Base-by-base conservation (phyloP, 2,329 filamentous ascomycete species). In the Lasiodiplodia sp. region DNA sequence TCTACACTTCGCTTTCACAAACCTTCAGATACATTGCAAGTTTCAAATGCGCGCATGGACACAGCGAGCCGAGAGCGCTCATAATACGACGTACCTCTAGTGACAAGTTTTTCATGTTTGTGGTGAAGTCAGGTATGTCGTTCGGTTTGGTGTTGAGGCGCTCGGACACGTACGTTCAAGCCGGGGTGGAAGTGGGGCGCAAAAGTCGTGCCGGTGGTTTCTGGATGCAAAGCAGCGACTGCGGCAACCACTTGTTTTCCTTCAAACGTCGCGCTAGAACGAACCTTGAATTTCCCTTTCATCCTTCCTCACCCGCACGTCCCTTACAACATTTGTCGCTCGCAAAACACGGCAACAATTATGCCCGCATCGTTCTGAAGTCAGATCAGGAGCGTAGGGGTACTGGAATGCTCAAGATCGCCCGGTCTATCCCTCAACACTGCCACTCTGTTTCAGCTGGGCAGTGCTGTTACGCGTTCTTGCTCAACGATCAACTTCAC, bases 131-230 rank as follows among this genome's bases (percentile, higher is more conserved):
- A 10, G 31, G 0, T 23, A 14, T 58, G 60, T 52, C 40, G 40
- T 62, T 21, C 47, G 57, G 14, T 63, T 63, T 52, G 60, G 44
- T 63, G 44, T 51, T 51, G 44, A 63, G 44, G 12, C 60, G 60
- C 60, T 63, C 18, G 60, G 60, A 52, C 57, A 23, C 18, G 40
- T 21, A 21, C 28, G 14, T 44, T 1, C 18, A 34, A 2, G 2
- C 28, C 10, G 37, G 4, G 44, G 23, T 23, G 21, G 28, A 63
- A 63, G 60, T 52, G 16, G 31, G 31, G 31, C 31, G 31, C 31
- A 34, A 34, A 34, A 34, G 31, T 34, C 31, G 7, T 8, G 31
- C 31, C 31, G 31, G 7, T 34, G 31, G 5, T 49, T 23, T 38
- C 38, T 25, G 31, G 3, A 37, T 10, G 12, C 11, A n/a, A 57